Percentiles rank a stretch among this genome's conserved stretches.
These are phyloP conservation scores for Magnusiomyces fungicola DNA, from an alignment of 1,139 yeast species.

Conservation along the genomic window DNA sequence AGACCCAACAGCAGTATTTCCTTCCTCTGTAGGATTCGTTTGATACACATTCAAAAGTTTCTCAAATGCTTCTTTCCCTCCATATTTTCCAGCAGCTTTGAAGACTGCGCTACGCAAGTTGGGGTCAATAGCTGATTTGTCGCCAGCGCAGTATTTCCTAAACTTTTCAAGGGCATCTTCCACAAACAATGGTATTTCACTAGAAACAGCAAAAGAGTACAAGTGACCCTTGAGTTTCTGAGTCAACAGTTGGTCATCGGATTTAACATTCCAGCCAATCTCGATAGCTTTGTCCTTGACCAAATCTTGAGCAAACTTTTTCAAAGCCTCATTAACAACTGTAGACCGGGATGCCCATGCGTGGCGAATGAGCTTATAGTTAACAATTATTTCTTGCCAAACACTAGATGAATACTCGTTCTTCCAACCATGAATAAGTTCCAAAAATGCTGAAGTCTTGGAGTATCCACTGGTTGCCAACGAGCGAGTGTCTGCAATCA, in stretches of 20 bases:
- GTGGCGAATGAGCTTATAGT: conserved; percentile 48
- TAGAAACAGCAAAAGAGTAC: conserved; percentile 59
- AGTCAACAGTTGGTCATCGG: conserved; percentile 57
- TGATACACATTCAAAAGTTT: conserved; percentile 56
- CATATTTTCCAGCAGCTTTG: conserved; percentile 57
- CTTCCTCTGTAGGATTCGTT: conserved; percentile 61
- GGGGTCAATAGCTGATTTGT: conserved; percentile 68
- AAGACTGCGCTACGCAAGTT: conserved; percentile 70
- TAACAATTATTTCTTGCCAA: conserved; percentile 62
- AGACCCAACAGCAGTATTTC: conserved; percentile 63
- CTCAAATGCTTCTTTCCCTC: conserved; percentile 53
- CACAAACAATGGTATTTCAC: conserved; percentile 50
- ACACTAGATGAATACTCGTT: conserved; percentile 44
- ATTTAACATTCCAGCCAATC: conserved; percentile 66
- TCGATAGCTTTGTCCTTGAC: conserved; percentile 50
- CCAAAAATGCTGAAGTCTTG: conserved; percentile 56
- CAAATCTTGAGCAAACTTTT: conserved; percentile 51
- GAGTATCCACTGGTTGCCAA: conserved; percentile 68
- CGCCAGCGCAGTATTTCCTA: conserved; percentile 54
- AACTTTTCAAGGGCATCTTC: conserved; percentile 52
- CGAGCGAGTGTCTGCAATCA: conserved; percentile 75
- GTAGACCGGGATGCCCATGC: conserved; percentile 70
- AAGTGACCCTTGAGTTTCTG: conserved; percentile 71
- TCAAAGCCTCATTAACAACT: conserved; percentile 48
- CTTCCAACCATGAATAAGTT: conserved; percentile 52